Evolutionary conservation across 306 rosid genomes (phyloP), one percentile per base, ranked within the genome.

Genomic region (Corylus heterophylla): DNA sequence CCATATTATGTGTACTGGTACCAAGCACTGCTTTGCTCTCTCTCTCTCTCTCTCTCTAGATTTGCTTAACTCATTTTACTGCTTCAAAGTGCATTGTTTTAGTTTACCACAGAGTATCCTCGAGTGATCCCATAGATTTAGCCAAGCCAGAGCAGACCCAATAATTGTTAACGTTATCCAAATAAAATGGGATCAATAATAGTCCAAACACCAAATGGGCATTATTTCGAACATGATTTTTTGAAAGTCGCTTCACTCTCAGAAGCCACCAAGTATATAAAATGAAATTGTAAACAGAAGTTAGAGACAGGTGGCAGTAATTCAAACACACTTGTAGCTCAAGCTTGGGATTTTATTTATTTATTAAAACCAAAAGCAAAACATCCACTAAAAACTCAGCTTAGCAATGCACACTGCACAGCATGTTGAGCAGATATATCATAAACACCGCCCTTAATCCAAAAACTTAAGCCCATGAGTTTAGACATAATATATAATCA

Each of bases 161-260:
- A 22, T 39, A 4, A 37, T 37, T 37, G 42, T 3, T 37, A 37
- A 37, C 42, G 42, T 37, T 37, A 37, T 37, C 42, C 42, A 37
- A 37, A 5, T 37, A 39, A 35, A 39, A 39, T 39, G 44, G 44
- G 44, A 39, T 39, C 27, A 58, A 58, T 52, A 12, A 58, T 58
- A n/a, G 31, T 22, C 27, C 44, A 4, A 39, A 39, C 44, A 39
- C 63, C 11, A 20, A 58, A 20, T 58, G 64, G 29, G 17, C 5
- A n/a, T 58, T 58, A 58, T 58, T 58, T 58, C 27, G 64, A 58
- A 58, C 9, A 20, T 56, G 62, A 56, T 56, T 56, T 56, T 56
- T 56, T 22, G 27, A 58, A 8, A 0, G 31, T 9, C 64, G 7
- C 13, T 58, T 58, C 64, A 58, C 64, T 58, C 63, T 56, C 12